Evolutionary conservation across 192 early-diverging fungal species (phyloP), one percentile per base, ranked within the genome.

Genomic region (Coemansia javaensis): DNA sequence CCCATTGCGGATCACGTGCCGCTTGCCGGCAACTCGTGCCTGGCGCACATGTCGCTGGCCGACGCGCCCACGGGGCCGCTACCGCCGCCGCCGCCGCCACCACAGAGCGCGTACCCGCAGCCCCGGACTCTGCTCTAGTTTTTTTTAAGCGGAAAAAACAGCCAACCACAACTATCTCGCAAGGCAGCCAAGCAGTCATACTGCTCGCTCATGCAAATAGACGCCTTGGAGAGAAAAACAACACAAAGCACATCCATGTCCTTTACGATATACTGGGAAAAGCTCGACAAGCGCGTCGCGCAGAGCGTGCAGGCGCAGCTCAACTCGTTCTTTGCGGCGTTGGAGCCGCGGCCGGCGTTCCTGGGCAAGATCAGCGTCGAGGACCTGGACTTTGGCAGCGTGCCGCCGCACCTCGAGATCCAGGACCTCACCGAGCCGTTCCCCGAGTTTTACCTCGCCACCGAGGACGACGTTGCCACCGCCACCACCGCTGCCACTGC

Each of bases 371-470:
- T 90, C 17, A 70, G 67, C 17, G 81, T 90, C 6, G 80, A 83
- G 12, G 65, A 66, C 2, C 78, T 88, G 49, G 77, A 78, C 31
- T 88, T 85, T 53, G 88, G 88, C 24, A 79, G 75, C 13, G 75
- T 81, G n/a, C 75, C 84, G 9, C 86, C 88, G 1, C 40, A 77
- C 16, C 51, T 90, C 16, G 85, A 86, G 50, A 85, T 90, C 11
- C 69, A 78, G 2, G 79, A 88, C 25, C 66, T 90, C 25, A 85
- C 83, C 2, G 86, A 88, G 48, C 86, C 86, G 0, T 83, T 84
- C 39, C 78, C 82, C 25, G 88, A 88, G 64, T 86, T 87, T 63
- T 90, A 90, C 51, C 36, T 81, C 16, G 70, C 77, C 5, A 82
- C 79, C 33, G 77, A 80, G n/a, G 68, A 72, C 6, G 56, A 70